Percentiles rank a stretch among this genome's conserved stretches.
Conservation (phyloP, 2,329 filamentous ascomycete genomes). For the Chaetothyriales sp. region DNA sequence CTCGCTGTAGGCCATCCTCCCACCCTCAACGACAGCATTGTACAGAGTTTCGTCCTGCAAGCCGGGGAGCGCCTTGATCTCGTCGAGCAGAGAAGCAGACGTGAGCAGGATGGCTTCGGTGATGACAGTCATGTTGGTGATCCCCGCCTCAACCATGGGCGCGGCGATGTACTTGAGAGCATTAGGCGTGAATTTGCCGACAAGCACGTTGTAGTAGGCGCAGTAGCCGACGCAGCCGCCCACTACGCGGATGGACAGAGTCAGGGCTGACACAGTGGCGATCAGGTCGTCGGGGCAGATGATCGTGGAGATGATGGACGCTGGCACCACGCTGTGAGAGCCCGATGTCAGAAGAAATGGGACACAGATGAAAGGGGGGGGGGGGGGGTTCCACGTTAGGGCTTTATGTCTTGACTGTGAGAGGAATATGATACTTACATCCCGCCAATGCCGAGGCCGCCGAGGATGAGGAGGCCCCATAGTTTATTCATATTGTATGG, state of each 20-base stretch:
- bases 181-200: constrained; percentile 32
- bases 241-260: constrained; percentile 53
- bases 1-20: constrained; percentile 43
- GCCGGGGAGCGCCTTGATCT: constrained; percentile 27
- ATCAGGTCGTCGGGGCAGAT: constrained; percentile 57
- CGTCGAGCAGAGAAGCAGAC: constrained; percentile 34
- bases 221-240: constrained; percentile 53
- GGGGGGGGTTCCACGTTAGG: neutral
- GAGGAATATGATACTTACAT: constrained; percentile 25
- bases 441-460: constrained; percentile 52
- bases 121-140: constrained; percentile 37
- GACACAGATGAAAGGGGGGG: too few species aligned
- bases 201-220: constrained; percentile 40
- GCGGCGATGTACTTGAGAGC: constrained; percentile 37
- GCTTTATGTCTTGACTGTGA: too few species aligned
- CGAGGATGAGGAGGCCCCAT: constrained; percentile 46
- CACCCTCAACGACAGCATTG: constrained; percentile 40
- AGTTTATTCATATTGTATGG: constrained; percentile 40
- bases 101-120: constrained; percentile 40
- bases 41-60: constrained; percentile 37
- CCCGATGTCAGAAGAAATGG: neutral
- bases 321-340: constrained; percentile 40
- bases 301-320: constrained; percentile 54
- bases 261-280: constrained; percentile 54
- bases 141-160: constrained; percentile 38